These are phyloP conservation scores for Furculomyces boomerangus DNA, from an alignment of 371 early-diverging fungal genomes.

Conservation along the genomic window DNA sequence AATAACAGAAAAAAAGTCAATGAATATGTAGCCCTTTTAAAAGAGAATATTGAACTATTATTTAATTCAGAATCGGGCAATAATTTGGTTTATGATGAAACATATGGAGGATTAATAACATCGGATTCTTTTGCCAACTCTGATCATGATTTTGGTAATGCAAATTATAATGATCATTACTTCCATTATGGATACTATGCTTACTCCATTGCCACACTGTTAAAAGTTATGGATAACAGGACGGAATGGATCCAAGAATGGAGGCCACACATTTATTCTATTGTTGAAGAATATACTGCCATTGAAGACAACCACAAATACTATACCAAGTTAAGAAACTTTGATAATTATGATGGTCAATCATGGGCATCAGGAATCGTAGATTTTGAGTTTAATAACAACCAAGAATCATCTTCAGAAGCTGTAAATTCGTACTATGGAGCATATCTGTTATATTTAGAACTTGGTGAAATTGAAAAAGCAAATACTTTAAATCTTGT, in stretches of 20 bases:
- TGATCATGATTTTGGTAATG: conserved; percentile 33
- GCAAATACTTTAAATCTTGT: conserved; percentile 8
- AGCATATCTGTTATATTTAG: conserved; percentile 36
- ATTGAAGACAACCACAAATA: conserved; percentile 30
- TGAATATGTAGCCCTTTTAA: conserved; percentile 24
- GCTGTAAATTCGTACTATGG: conserved; percentile 59
- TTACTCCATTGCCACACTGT: conserved; percentile 43
- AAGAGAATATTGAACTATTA: conserved; percentile 31
- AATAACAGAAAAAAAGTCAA: conserved; percentile 23
- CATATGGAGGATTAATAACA: conserved; percentile 44
- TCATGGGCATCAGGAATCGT: conserved; percentile 56
- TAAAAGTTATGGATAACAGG: conserved; percentile 36
- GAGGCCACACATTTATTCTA: conserved; percentile 8
- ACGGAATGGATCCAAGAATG: conserved; percentile 19
- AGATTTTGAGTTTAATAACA: conserved; percentile 45
- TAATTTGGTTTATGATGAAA: conserved; percentile 39
- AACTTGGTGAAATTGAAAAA: conserved; percentile 20
- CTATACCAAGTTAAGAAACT: conserved; percentile 39
- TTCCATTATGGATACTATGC: conserved; percentile 62
- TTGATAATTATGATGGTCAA: conserved; percentile 61
- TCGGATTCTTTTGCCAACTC: conserved; percentile 23
- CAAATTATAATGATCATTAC: conserved; percentile 54
- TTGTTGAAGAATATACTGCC: conserved; percentile 38
- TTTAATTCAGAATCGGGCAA: conserved; percentile 22
- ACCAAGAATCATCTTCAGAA: conserved; percentile 61